A percentile compares a stretch with the other conserved stretches of the same genome.
Conservation (phyloP, 257 asterid genomes). For the Galeopsis tetrahit region DNA sequence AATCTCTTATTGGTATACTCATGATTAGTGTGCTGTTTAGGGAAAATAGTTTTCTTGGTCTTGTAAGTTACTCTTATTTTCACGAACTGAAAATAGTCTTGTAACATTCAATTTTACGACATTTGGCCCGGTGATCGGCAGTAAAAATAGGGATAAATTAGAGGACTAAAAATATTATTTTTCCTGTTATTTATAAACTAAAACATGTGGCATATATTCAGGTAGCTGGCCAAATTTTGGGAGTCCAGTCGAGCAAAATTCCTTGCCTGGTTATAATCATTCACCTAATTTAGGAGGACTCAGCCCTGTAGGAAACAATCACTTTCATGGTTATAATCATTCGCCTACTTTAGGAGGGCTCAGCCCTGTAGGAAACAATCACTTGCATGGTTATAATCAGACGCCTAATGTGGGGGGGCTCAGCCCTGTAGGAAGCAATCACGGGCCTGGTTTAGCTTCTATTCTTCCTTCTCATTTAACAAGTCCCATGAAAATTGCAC, state of each 20-base stretch:
- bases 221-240: conserved; percentile 87
- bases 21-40: not conserved
- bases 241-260: conserved; percentile 77
- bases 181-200: not conserved
- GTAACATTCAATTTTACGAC: no score
- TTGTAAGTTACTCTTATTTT: no score
- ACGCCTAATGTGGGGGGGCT: conserved; percentile 57
- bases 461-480: conserved; percentile 68
- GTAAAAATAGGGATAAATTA: no score
- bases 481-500: conserved; percentile 82
- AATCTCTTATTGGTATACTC: not conserved
- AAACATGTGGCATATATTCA: conserved; percentile 33
- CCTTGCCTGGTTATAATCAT: conserved; percentile 58
- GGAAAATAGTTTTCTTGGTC: no score
- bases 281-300: conserved; percentile 56
- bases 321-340: conserved; percentile 53
- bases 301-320: conserved; percentile 66
- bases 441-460: conserved; percentile 83
- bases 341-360: conserved; percentile 56
- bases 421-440: conserved; percentile 65
- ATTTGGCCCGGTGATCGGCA: no score
- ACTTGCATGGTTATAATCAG: conserved; percentile 52
- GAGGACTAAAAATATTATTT: no score
- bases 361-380: conserved; percentile 64
- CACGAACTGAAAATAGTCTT: no score